Evolutionary conservation across 2,329 filamentous ascomycete species (phyloP).

Genomic region (Helotiales sp.): DNA sequence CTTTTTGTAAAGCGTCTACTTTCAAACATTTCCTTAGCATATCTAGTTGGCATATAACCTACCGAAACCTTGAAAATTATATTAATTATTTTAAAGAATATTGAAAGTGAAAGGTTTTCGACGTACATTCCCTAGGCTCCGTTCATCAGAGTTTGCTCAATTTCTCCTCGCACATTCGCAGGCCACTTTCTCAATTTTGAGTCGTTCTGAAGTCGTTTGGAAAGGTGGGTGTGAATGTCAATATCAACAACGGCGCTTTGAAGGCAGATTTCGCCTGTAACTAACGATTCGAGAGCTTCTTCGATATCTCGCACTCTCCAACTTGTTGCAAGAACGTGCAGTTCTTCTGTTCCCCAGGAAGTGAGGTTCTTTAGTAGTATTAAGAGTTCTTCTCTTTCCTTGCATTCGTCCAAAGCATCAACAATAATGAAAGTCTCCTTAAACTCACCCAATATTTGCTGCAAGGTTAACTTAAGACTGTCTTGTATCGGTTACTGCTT

Average conservation of each 20-base stretch:
- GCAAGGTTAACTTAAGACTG: not conserved
- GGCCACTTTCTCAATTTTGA: slow-evolving; percentile 27
- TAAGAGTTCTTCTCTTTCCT: slow-evolving; percentile 17
- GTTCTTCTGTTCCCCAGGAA: not conserved
- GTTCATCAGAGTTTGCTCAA: slow-evolving; percentile 24
- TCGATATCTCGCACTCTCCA: slow-evolving; percentile 8
- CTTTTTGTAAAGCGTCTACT: slow-evolving; percentile 7
- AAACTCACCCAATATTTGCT: not conserved
- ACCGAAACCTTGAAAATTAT: slow-evolving; percentile 28
- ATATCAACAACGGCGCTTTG: slow-evolving; percentile 1
- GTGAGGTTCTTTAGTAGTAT: not conserved
- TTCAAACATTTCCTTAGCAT: slow-evolving; percentile 28
- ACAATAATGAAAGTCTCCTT: slow-evolving; percentile 3
- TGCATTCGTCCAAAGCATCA: slow-evolving; percentile 3
- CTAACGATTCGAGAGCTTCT: slow-evolving; percentile 5
- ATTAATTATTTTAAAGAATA: slow-evolving; percentile 18
- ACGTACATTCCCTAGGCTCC: slow-evolving; percentile 35
- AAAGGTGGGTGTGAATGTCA: slow-evolving; percentile 2
- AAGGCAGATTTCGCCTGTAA: slow-evolving; percentile 6
- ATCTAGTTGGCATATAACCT: slow-evolving; percentile 32
- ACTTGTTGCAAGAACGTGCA: slow-evolving; percentile 9
- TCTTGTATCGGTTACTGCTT: not conserved
- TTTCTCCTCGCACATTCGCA: slow-evolving; percentile 22
- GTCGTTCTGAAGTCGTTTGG: slow-evolving; percentile 23
- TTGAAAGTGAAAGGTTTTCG: not conserved